Evolutionary conservation across 306 rosid genomes (phyloP).

Genomic region (Citrullus mucosospermus): DNA sequence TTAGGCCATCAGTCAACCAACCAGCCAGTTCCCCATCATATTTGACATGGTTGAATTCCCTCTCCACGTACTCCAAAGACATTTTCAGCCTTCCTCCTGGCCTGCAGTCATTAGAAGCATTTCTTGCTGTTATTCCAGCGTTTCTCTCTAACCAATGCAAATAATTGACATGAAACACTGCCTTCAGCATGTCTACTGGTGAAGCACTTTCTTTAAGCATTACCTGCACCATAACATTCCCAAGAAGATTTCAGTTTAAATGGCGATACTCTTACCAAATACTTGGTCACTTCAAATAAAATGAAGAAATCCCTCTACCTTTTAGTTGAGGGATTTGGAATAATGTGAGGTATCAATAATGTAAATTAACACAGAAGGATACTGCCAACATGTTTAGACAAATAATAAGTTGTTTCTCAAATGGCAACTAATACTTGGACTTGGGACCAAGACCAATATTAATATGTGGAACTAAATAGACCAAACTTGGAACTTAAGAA

Average conservation of each 20-base stretch:
- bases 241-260: not conserved
- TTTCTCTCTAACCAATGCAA: conserved; percentile 77
- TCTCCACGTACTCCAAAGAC: conserved; percentile 61
- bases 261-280: not conserved
- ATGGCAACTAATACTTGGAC: too few species aligned
- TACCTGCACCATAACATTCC: conserved; percentile 31
- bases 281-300: not conserved
- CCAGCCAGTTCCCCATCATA: conserved; percentile 59
- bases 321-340: not conserved
- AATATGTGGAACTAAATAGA: too few species aligned
- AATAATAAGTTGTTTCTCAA: too few species aligned
- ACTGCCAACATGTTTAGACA: too few species aligned
- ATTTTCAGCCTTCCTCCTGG: conserved; percentile 64
- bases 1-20: conserved; percentile 72
- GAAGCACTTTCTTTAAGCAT: conserved; percentile 71
- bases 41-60: conserved; percentile 68
- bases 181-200: conserved; percentile 78
- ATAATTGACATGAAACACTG: conserved; percentile 78
- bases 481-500: too few species aligned
- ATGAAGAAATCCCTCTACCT: not conserved
- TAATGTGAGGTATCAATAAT: too few species aligned
- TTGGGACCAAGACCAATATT: too few species aligned
- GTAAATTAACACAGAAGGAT: too few species aligned
- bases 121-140: conserved; percentile 58
- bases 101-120: conserved; percentile 44